phyloP scores from a whole-genome alignment of 306 rosid species.

The Argentina anserina region DNA sequence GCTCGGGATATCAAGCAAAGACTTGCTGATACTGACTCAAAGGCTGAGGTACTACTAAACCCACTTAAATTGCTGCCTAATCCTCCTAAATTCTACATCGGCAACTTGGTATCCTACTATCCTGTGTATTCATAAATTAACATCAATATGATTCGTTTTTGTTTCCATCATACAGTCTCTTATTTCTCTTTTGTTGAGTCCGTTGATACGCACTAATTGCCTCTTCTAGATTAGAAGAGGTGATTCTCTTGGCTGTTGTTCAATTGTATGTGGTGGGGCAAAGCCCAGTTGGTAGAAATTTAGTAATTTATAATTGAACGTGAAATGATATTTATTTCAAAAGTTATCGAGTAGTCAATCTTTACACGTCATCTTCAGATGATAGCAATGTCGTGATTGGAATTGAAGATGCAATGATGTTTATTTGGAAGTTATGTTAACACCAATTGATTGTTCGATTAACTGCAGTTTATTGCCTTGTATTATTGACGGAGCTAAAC shows the following conservation, averaged over 20 bases:
- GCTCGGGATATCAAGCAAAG: conserved; percentile 97
- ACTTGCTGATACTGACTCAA: conserved; percentile 85
- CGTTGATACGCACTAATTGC: not conserved
- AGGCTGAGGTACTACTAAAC: conserved; percentile 60
- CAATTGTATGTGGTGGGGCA: conserved; percentile 1
- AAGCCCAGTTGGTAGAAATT: not conserved
- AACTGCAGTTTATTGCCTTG: not conserved
- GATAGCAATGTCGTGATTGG: not conserved
- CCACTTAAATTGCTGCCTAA: conserved; percentile 5
- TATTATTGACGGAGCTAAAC: not conserved
- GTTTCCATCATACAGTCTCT: not conserved
- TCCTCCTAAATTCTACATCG: not conserved
- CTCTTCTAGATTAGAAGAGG: not conserved
- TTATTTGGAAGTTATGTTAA: not conserved
- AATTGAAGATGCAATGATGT: not conserved
- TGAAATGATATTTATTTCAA: not conserved
- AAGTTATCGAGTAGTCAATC: not conserved
- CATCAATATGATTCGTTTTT: not conserved
- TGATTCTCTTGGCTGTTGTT: not conserved
- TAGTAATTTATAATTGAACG: not conserved
- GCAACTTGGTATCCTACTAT: not conserved
- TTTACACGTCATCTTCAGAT: not conserved
- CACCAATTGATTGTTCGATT: not conserved
- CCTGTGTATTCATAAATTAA: not conserved
- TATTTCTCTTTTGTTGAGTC: not conserved